Conservation (phyloP, 306 rosid genomes). For the Quercus dentata region DNA sequence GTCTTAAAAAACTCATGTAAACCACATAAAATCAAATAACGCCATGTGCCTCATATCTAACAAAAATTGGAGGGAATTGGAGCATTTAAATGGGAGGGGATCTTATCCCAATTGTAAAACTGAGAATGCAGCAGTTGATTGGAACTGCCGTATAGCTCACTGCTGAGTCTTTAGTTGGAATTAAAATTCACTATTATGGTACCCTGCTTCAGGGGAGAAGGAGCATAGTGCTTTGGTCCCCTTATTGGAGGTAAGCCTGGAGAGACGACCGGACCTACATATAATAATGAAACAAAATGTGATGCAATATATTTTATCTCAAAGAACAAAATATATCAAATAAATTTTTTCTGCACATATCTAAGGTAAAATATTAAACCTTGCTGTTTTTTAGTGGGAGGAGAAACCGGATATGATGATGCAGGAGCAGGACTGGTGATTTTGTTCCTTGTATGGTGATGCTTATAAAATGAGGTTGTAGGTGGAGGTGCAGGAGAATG, state of each 20-base stretch:
- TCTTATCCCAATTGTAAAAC: no score
- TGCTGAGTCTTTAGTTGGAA: slow-evolving; percentile 14
- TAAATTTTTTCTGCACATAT: neutral
- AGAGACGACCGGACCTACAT: slow-evolving; percentile 50
- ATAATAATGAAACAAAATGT: neutral
- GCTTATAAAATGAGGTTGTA: slow-evolving; percentile 36
- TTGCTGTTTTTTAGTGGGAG: slow-evolving; percentile 40
- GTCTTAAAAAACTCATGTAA: no score
- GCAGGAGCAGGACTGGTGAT: slow-evolving; percentile 59
- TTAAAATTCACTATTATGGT: slow-evolving; percentile 3
- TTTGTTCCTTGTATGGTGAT: slow-evolving; percentile 45
- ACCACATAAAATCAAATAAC: no score
- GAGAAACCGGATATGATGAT: slow-evolving; percentile 50
- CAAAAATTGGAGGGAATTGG: no score
- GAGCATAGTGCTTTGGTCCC: slow-evolving; percentile 38
- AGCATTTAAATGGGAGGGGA: no score
- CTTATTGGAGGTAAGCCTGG: slow-evolving; percentile 39
- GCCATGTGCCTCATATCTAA: no score
- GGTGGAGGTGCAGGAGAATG: slow-evolving; percentile 53
- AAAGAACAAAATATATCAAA: neutral
- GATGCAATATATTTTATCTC: neutral
- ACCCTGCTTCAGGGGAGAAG: slow-evolving; percentile 68
- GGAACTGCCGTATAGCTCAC: neutral
- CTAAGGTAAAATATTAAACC: slow-evolving; percentile 41
- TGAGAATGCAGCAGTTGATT: slow-evolving; percentile 20